Base-by-base conservation (phyloP, 1,284 basidiomycete species). In the Farysia itapuensis region DNA sequence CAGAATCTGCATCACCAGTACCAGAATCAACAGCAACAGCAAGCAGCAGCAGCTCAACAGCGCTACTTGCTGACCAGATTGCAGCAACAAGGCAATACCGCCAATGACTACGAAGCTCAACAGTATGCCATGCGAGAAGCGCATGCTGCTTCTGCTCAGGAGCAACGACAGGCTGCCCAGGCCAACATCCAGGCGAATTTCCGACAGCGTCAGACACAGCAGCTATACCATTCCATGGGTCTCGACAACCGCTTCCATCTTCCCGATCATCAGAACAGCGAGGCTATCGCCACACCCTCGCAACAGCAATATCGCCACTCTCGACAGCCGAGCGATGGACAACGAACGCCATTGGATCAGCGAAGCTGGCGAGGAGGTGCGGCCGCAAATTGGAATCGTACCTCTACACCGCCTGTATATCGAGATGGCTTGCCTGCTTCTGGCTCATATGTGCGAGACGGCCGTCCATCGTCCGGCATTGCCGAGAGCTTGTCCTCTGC, bases 111-210 rank as follows among this genome's bases (percentile, higher is more conserved):
- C 16, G 64, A 49, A 14, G 54, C 47, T 4, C 61, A 52, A n/a
- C 35, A 42, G 12, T 45, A 53, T 4, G 38, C 35, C 35, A 34
- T 31, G 16, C n/a, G n/a, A n/a, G n/a, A n/a, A n/a, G n/a, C n/a
- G n/a, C n/a, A n/a, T n/a, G 51, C 50, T 29, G 42, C 57, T 15
- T 48, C 48, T 11, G 64, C 57, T 6, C 56, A 56, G 30, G 65
- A 70, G 48, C 67, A 70, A 49, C 56, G 65, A 22, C 61, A 67
- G 30, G 67, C 67, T 8, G 67, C 65, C 14, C 64, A 67, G 33
- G 67, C 67, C 15, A 67, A 51, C 44, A 59, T 70, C 31, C 67
- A 70, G 24, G 67, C 67, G n/a, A 67, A 49, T 28, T 43, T 65
- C 9, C 61, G 67, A 37, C 58, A 70, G 39, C 61, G 68, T 15